Evolutionary conservation across 176 grass and related monocot genomes (phyloP).

Genomic region (Eragrostis nindensis): DNA sequence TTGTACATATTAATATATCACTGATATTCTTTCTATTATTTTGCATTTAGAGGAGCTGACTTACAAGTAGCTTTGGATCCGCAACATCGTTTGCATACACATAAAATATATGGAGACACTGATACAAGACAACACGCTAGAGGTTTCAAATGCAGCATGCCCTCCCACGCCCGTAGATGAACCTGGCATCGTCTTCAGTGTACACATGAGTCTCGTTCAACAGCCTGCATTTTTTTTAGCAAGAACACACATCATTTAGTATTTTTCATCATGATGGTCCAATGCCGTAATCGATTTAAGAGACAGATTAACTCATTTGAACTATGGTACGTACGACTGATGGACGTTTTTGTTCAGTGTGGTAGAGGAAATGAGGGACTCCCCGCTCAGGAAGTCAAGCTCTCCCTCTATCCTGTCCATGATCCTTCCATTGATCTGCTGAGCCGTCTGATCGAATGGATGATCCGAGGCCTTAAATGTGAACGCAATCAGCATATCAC

Average conservation of each 20-base stretch:
- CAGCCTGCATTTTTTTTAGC: constrained; percentile 43
- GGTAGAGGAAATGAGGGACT: constrained; percentile 70
- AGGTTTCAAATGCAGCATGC: constrained; percentile 27
- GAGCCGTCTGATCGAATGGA: constrained; percentile 58
- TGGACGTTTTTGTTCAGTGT: constrained; percentile 75
- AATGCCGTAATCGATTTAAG: background rate
- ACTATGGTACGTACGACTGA: constrained; percentile 53
- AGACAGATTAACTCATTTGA: background rate
- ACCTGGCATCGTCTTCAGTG: constrained; percentile 74
- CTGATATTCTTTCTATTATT: background rate
- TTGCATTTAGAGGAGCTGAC: background rate
- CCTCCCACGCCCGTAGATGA: constrained; percentile 73
- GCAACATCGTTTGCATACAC: background rate
- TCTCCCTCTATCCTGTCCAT: constrained; percentile 52
- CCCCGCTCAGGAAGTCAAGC: constrained; percentile 67
- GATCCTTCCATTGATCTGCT: constrained; percentile 66
- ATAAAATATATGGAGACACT: background rate
- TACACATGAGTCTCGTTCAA: constrained; percentile 83
- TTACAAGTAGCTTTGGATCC: constrained; percentile 4
- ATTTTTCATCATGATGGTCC: background rate
- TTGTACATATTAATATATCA: background rate
- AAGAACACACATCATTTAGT: background rate
- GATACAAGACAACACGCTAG: background rate
- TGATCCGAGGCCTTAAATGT: constrained; percentile 73
- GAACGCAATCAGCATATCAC: background rate